These are phyloP conservation scores for Tulasnella calospora DNA, from an alignment of 768 basidiomycete species.

Conservation along the genomic window DNA sequence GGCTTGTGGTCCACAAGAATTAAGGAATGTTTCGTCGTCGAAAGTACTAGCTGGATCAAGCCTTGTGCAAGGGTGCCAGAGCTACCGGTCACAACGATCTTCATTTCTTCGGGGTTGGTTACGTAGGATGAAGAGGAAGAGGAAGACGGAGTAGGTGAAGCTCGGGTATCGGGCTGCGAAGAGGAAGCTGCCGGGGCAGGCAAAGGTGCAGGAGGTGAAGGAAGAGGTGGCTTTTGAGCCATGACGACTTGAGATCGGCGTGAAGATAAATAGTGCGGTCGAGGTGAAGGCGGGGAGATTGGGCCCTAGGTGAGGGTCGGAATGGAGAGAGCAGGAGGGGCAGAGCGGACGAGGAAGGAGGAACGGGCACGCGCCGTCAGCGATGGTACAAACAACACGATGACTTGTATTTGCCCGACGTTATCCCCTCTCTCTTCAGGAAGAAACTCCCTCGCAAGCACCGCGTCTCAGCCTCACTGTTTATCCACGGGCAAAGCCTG, in stretches of 20 bases:
- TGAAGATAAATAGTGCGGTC: slow-evolving; percentile 5
- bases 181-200: background rate
- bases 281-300: slow-evolving; percentile 1
- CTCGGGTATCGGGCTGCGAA: slow-evolving; percentile 2
- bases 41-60: slow-evolving; percentile 21
- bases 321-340: background rate
- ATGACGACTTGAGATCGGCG: background rate
- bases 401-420: slow-evolving; percentile 9
- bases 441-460: background rate
- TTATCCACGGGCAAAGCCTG: slow-evolving; percentile 2
- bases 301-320: background rate
- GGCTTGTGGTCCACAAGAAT: slow-evolving; percentile 25
- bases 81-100: slow-evolving; percentile 27
- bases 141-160: background rate
- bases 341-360: background rate
- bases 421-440: background rate
- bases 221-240: background rate
- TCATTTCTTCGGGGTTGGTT: slow-evolving; percentile 14
- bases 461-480: background rate
- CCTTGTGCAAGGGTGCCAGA: slow-evolving; percentile 26
- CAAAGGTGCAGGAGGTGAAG: background rate
- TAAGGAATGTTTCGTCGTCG: slow-evolving; percentile 25
- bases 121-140: background rate
- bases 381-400: background rate
- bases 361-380: slow-evolving; percentile 6